Evolutionary conservation across 345 rosid species (phyloP), one percentile per base, ranked within the genome.

Genomic region (Bretschneidera sinensis): DNA sequence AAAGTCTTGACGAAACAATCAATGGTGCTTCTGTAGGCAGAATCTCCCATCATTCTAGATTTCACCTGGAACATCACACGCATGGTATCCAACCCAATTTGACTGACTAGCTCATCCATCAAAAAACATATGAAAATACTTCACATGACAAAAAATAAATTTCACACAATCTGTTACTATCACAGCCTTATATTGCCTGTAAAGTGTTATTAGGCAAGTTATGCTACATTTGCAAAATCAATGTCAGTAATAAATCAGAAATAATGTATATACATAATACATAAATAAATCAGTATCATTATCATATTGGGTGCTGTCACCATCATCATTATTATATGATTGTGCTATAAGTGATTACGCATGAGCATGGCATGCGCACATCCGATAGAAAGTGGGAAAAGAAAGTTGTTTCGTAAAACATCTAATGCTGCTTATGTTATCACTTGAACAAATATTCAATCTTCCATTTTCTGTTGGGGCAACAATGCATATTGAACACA

Each of bases 41-140:
- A 76, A 73, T 94, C 99, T 57, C 99, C 99, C 97, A 94, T 88
- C 99, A 94, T 94, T 76, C 99, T 85, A 6, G 99, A 94, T 82
- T 94, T 94, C 61, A 94, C 96, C 99, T 90, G 83, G 64, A 78
- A 74, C 64, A 79, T 54, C 21, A 49, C 20, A 43, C 18, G 19
- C 59, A 54, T 13, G 33, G 39, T 43, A 59, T 22, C 45, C 39
- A 28, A 21, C 39, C 22, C 1, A 51, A 39, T n/a, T 59, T 57
- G 34, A 73, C 13, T 31, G 19, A 47, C 17, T 1, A 39, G 11
- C 45, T 39, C 45, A 28, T 28, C 8, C 33, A 39, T 7, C 45
- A 39, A 7, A 39, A 39, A 39, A 14, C 35, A 31, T 31, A 31
- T 31, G 15, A 39, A 39, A 39, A 39, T 39, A 13, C 45, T 39